Evolutionary conservation across 768 basidiomycete species (phyloP), one percentile per base, ranked within the genome.

Genomic region (Cubamyces sp.): DNA sequence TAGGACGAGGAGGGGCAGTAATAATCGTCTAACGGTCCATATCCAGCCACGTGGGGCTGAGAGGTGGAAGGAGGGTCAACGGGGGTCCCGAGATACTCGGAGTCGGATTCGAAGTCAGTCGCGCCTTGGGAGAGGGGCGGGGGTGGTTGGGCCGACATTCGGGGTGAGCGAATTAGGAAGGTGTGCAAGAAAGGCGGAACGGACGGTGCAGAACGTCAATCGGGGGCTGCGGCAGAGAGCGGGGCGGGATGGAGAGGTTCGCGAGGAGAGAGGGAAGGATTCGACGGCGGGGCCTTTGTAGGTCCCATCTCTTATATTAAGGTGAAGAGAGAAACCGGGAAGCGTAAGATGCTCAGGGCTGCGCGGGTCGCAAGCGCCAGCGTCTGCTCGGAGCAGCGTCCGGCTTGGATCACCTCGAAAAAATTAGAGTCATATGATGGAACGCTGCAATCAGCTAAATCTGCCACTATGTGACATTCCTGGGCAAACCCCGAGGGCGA

Each of bases 61-160:
- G 49, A 41, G 37, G 61, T 34, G 9, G 57, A 30, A 41, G 61
- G 61, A 8, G 58, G 49, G 41, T 66, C 65, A 50, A 64, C 55
- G 46, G 66, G 66, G 15, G 66, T 64, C 3, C 59, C 59, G 42
- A 64, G 56, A 30, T 57, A 64, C 49, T 67, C 66, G 18, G 66
- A 64, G 53, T 67, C 66, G 46, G 66, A 64, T 21, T 64, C 62
- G 52, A 51, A 34, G 51, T 67, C 66, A 46, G 60, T 59, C 30
- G 60, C 59, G 52, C 54, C 40, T 37, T 64, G 58, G 51, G 26
- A 23, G 54, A 55, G 63, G 26, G 60, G 62, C 61, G 66, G 60
- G 43, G 43, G 49, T 9, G 49, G 54, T n/a, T 59, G 65, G 7
- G 57, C 53, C 47, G 58, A 58, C 66, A 67, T 67, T 47, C 28